These are phyloP conservation scores for Gregarina niphandrodes DNA, from an alignment of 169 alveolate species.

Conservation along the genomic window DNA sequence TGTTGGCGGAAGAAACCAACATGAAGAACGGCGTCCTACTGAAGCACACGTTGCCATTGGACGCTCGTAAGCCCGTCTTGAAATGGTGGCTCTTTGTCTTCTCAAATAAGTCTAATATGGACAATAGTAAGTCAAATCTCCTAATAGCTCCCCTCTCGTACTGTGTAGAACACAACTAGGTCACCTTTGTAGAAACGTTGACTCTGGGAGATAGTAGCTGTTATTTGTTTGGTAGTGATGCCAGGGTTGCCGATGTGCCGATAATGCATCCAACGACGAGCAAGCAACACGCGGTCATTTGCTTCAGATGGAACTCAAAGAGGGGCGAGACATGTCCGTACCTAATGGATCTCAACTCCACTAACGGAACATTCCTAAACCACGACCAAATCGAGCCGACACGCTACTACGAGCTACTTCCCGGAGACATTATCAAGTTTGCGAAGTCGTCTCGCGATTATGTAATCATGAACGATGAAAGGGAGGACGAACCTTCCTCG, in stretches of 20 bases:
- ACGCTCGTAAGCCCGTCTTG: conserved; percentile 33
- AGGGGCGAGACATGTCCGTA: conserved; percentile 46
- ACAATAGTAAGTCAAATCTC: too few relatives aligned
- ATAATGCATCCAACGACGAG: conserved; percentile 55
- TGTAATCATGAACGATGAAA: too few relatives aligned
- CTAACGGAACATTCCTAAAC: conserved; percentile 70
- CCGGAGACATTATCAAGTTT: too few relatives aligned
- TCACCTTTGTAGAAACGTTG: too few relatives aligned
- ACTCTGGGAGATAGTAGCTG: too few relatives aligned
- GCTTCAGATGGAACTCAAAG: conserved; percentile 50
- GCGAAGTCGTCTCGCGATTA: too few relatives aligned
- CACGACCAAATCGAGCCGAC: conserved; percentile 58
- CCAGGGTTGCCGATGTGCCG: conserved; percentile 56
- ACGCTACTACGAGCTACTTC: conserved; percentile 71
- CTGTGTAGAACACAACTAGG: too few relatives aligned
- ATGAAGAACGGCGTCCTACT: conserved; percentile 33
- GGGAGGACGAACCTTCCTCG: too few relatives aligned
- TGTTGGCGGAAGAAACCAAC: conserved; percentile 42
- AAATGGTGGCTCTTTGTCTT: conserved; percentile 53
- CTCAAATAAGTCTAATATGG: conserved; percentile 17
- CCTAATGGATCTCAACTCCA: conserved; percentile 75
- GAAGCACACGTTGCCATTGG: conserved; percentile 49
- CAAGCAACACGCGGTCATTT: conserved; percentile 87
- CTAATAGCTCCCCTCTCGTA: too few relatives aligned
- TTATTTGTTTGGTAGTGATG: conserved; percentile 73